A percentile compares a stretch with the other conserved stretches of the same genome.
Evolutionary conservation across 1,284 basidiomycete species (phyloP).

Genomic region (Microbotryomycetes sp.): DNA sequence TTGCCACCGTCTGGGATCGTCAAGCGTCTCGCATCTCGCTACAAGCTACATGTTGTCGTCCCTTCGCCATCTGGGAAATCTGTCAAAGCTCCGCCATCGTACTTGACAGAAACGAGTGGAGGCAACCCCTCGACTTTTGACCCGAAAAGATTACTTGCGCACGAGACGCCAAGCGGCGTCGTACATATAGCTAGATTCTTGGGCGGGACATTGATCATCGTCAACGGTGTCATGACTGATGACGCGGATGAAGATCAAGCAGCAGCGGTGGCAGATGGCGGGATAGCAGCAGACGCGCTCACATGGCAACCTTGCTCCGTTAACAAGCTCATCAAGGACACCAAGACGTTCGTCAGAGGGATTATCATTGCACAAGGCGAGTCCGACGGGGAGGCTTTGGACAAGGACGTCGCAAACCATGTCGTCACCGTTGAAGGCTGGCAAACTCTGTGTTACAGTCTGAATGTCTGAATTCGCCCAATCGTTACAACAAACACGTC

Average conservation of each 20-base stretch:
- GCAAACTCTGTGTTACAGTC: neutral
- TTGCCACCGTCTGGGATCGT: neutral
- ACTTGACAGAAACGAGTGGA: too few species aligned
- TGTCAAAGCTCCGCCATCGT: neutral
- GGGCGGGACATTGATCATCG: neutral
- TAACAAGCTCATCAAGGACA: slow-evolving; percentile 3
- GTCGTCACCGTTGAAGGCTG: neutral
- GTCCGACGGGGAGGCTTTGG: slow-evolving; percentile 15
- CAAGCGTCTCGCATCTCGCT: neutral
- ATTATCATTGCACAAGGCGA: slow-evolving; percentile 27
- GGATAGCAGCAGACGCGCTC: too few species aligned
- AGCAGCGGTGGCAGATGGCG: too few species aligned
- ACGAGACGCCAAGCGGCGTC: neutral
- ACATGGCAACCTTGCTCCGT: slow-evolving; percentile 5
- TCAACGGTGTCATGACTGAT: neutral
- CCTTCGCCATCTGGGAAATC: neutral
- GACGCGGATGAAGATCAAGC: neutral
- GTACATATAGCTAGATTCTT: neutral
- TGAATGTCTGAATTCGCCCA: neutral
- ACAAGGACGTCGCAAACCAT: neutral
- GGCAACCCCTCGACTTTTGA: neutral
- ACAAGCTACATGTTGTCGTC: neutral
- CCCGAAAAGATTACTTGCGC: neutral
- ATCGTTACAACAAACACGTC: neutral
- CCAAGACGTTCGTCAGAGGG: slow-evolving; percentile 32